phyloP scores from a whole-genome alignment of 2,329 filamentous ascomycete genomes.

The Metarhizium sp. region DNA sequence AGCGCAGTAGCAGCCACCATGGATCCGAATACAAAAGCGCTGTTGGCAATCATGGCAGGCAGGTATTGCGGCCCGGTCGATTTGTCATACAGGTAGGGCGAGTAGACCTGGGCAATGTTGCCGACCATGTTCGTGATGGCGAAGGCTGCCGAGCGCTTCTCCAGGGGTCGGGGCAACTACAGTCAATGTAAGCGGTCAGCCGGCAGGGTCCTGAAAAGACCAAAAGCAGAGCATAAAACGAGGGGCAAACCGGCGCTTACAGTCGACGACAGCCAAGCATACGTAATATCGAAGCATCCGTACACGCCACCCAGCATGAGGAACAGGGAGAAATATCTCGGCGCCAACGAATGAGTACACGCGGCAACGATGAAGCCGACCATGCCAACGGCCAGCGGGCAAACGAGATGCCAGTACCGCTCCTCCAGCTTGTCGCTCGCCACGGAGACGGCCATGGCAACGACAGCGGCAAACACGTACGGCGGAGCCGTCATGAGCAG shows the following conservation, averaged over 20 bases:
- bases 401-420: conserved; percentile 56
- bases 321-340: conserved; percentile 4
- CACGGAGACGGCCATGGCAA: conserved; percentile 55
- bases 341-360: conserved; percentile 31
- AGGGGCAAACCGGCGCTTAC: not conserved
- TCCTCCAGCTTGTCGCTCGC: conserved; percentile 64
- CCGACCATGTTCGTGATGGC: conserved; percentile 6
- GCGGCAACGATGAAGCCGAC: conserved; percentile 59
- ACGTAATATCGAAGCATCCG: conserved; percentile 3
- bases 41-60: conserved; percentile 6
- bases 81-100: conserved; percentile 3
- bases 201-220: not conserved
- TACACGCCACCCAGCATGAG: conserved; percentile 7
- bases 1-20: not conserved
- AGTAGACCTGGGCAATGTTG: conserved; percentile 6
- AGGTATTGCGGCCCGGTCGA: conserved; percentile 4
- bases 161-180: conserved; percentile 4
- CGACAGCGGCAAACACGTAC: conserved; percentile 53
- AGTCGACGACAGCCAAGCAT: conserved; percentile 7
- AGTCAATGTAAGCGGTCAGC: not conserved
- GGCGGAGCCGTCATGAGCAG: conserved; percentile 57
- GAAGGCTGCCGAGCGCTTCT: conserved; percentile 5
- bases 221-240: not conserved
- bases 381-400: conserved; percentile 53
- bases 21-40: conserved; percentile 1